Conservation (phyloP, 768 basidiomycete genomes). For the Termitomyces sp. region DNA sequence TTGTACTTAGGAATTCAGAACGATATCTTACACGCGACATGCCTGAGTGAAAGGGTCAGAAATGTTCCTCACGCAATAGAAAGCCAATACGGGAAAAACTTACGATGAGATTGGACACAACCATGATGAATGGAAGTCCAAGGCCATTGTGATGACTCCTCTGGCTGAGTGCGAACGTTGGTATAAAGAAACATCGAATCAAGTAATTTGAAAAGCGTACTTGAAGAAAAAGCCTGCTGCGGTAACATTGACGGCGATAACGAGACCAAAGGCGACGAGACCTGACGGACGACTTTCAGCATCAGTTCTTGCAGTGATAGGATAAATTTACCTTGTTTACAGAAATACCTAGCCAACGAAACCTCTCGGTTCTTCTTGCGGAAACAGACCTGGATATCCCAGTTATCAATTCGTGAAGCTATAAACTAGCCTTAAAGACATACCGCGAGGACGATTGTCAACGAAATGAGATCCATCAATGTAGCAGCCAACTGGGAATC, state of each 20-base stretch:
- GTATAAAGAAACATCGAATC: neutral
- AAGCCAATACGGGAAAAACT: constrained; percentile 5
- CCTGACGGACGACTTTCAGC: constrained; percentile 18
- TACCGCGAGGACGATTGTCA: constrained; percentile 29
- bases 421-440: neutral
- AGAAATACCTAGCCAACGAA: constrained; percentile 30
- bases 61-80: neutral
- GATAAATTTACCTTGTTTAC: constrained; percentile 28
- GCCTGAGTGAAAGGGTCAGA: constrained; percentile 20
- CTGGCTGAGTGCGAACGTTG: constrained; percentile 18
- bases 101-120: constrained; percentile 32
- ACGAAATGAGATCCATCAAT: constrained; percentile 33
- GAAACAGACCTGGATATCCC: constrained; percentile 20
- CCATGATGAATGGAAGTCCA: constrained; percentile 31
- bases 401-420: neutral
- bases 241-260: constrained; percentile 24
- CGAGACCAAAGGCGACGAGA: constrained; percentile 25
- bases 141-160: constrained; percentile 25
- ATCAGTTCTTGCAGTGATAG: neutral
- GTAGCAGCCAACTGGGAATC: constrained; percentile 25
- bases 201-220: constrained; percentile 14
- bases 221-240: constrained; percentile 28
- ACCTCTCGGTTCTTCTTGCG: constrained; percentile 23
- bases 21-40: constrained; percentile 26
- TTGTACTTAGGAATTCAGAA: neutral